phyloP scores from a whole-genome alignment of 164 flowering plant species.

The Vitis rupestris region DNA sequence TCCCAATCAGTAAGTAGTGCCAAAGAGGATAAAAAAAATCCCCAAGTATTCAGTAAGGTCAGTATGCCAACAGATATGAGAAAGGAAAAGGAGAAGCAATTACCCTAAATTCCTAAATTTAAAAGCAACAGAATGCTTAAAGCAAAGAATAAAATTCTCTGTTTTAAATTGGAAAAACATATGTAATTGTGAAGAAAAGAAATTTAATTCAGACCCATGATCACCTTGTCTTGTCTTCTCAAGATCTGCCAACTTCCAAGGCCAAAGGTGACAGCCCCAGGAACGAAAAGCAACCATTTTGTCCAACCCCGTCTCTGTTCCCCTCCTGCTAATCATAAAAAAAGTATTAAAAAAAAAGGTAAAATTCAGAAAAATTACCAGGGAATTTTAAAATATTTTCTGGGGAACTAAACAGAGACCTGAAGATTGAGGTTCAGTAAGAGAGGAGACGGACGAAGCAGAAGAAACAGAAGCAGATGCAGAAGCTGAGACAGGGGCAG shows the following conservation, averaged over 20 bases:
- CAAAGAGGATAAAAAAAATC: too few species aligned
- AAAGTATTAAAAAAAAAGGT: conserved; percentile 1
- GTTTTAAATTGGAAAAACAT: neutral
- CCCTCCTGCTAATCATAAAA: conserved; percentile 21
- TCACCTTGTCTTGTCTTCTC: conserved; percentile 75
- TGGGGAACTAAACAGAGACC: conserved; percentile 6
- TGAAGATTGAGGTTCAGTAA: conserved; percentile 20
- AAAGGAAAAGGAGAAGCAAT: too few species aligned
- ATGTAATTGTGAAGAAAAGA: neutral
- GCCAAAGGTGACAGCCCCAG: conserved; percentile 91
- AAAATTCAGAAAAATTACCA: neutral
- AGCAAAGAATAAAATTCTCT: neutral
- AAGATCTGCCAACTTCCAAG: conserved; percentile 95
- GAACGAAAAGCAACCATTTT: conserved; percentile 75
- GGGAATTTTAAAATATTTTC: conserved; percentile 8
- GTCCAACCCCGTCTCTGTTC: conserved; percentile 51
- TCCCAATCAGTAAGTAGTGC: too few species aligned
- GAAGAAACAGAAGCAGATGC: conserved; percentile 2
- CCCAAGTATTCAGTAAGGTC: too few species aligned
- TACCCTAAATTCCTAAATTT: neutral
- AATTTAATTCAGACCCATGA: too few species aligned
- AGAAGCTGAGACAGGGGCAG: conserved; percentile 4
- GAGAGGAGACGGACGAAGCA: conserved; percentile 17
- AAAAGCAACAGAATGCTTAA: neutral
- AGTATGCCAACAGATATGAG: too few species aligned